Base-by-base conservation (phyloP, 768 basidiomycete species). In the Chalciporus sphaerocephalus region DNA sequence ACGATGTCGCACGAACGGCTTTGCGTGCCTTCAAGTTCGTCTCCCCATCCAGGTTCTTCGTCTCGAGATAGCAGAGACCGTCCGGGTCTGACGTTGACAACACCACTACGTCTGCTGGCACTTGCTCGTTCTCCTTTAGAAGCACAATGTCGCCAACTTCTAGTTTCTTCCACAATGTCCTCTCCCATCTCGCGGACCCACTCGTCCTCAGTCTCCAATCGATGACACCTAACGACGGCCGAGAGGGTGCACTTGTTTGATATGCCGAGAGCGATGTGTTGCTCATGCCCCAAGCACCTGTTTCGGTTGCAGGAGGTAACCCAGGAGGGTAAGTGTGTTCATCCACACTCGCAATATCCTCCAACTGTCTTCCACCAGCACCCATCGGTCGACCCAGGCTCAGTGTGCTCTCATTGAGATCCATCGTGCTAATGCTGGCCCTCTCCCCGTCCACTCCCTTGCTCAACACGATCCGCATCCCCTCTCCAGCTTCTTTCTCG, bases 91-190 rank as follows among this genome's bases (percentile, higher is more conserved):
- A 93, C 0, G 94, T 94, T 8, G 92, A 83, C 6, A 97, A 78
- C 1, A 99, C 90, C 50, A 94, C 76, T 53, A 98, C 86, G 59
- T 99, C 95, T 7, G 95, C 95, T 0, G 95, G 95, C 11, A 98
- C 87, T 68, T 96, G 95, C 40, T 97, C 95, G 65, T 97, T 88
- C 53, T 97, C 92, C 47, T 86, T 73, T 25, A 98, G 72, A 7
- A 97, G 70, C 23, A 98, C 90, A 17, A 97, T 68, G 60, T 98
- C 95, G n/a, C 95, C 95, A 10, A 97, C 93, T 61, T 96, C 93
- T 35, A 98, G 75, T 73, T 98, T 97, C 75, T 98, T 97, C 95
- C 95, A 98, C 2, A 98, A 70, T 12, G 95, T 98, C 44, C 95
- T 74, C 60, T 97, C 93, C 95, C 95, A 98, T 21, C 76, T 74